These are phyloP conservation scores for Corylus avellana DNA, from an alignment of 306 rosid species.

Conservation along the genomic window DNA sequence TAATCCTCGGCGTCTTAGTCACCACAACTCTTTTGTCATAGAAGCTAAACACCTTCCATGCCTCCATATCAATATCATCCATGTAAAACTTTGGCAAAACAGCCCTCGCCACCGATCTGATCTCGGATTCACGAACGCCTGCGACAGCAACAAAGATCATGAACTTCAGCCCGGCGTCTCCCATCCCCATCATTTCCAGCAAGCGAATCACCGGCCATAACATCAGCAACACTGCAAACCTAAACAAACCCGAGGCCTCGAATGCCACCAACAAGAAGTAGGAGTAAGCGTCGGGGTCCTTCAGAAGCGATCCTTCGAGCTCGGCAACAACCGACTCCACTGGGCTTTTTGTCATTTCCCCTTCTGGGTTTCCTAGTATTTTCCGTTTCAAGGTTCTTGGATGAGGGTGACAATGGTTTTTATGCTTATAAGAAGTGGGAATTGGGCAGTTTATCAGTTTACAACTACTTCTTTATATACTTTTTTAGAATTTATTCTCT, in stretches of 20 bases:
- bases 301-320: conserved; percentile 85
- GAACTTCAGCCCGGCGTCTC: conserved; percentile 40
- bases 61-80: conserved; percentile 69
- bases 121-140: conserved; percentile 56
- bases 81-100: conserved; percentile 84
- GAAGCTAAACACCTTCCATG: conserved; percentile 59
- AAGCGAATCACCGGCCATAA: conserved; percentile 64
- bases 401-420: conserved; percentile 18
- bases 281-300: conserved; percentile 57
- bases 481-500: background rate
- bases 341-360: background rate
- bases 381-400: background rate
- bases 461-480: conserved; percentile 44
- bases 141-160: conserved; percentile 62
- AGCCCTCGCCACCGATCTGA: conserved; percentile 73
- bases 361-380: background rate
- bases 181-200: conserved; percentile 39
- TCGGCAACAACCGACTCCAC: conserved; percentile 68
- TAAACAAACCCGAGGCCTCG: conserved; percentile 79
- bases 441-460: conserved; percentile 59
- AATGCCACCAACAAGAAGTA: conserved; percentile 88
- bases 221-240: conserved; percentile 56
- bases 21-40: conserved; percentile 52
- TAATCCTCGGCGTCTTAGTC: conserved; percentile 63
- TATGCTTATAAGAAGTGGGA: conserved; percentile 33